Conservation (phyloP, 2,329 filamentous ascomycete genomes). For the Spiromastix sp. region DNA sequence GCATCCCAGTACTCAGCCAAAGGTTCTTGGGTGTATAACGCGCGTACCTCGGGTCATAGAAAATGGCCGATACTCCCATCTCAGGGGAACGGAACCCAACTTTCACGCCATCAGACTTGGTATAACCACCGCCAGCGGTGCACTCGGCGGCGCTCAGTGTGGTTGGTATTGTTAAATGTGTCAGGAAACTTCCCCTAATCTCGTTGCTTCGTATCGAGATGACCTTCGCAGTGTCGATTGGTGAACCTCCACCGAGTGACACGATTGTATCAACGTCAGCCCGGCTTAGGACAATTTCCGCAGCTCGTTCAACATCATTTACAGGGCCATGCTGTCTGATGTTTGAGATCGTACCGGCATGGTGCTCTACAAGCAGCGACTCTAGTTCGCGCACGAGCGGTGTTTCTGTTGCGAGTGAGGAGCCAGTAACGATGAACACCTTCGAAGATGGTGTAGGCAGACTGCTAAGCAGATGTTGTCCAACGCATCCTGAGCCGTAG, state of each 20-base stretch:
- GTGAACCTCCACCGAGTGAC: conserved; percentile 44
- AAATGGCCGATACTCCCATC: conserved; percentile 37
- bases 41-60: conserved; percentile 44
- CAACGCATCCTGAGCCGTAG: conserved; percentile 40
- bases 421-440: conserved; percentile 48
- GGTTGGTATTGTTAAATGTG: conserved; percentile 39
- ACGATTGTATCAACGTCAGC: conserved; percentile 44
- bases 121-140: conserved; percentile 43
- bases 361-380: conserved; percentile 34
- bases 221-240: conserved; percentile 43
- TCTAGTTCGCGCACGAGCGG: conserved; percentile 43
- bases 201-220: conserved; percentile 36
- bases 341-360: conserved; percentile 45
- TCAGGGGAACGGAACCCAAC: conserved; percentile 34
- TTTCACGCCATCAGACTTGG: conserved; percentile 39
- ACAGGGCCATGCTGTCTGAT: conserved; percentile 27
- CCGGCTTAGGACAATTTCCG: conserved; percentile 36
- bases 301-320: conserved; percentile 24
- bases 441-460: conserved; percentile 32
- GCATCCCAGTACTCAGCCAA: conserved; percentile 42
- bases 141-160: conserved; percentile 46
- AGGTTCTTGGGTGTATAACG: conserved; percentile 41
- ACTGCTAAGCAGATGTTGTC: conserved; percentile 35
- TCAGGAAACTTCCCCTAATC: conserved; percentile 30
- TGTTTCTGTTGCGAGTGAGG: conserved; percentile 44